Percentiles rank a stretch among this genome's conserved stretches.
Evolutionary conservation across 768 basidiomycete species (phyloP).

Genomic region (Brasilioporus rufonigricans): DNA sequence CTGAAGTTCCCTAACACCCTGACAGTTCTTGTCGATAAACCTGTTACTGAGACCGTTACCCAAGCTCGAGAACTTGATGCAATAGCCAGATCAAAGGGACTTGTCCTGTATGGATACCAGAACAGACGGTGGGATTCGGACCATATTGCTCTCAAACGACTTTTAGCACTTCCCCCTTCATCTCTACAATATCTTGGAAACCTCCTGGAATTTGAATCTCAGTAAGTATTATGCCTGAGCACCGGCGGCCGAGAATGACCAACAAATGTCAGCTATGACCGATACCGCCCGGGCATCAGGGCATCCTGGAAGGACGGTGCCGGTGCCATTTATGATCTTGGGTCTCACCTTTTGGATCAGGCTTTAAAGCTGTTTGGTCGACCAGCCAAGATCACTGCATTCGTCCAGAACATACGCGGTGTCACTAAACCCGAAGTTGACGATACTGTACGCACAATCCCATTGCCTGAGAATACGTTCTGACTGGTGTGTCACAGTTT

Average conservation of each 20-base stretch:
- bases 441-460: slow-evolving; percentile 48
- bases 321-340: slow-evolving; percentile 75
- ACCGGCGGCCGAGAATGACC: background rate
- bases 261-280: slow-evolving; percentile 55
- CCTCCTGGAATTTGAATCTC: slow-evolving; percentile 71
- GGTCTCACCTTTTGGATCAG: slow-evolving; percentile 80
- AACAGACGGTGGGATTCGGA: slow-evolving; percentile 81
- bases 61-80: slow-evolving; percentile 60
- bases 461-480: background rate
- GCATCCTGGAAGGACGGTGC: slow-evolving; percentile 80
- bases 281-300: slow-evolving; percentile 63
- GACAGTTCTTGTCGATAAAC: slow-evolving; percentile 78
- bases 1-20: slow-evolving; percentile 1
- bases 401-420: slow-evolving; percentile 68
- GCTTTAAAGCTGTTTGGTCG: slow-evolving; percentile 71
- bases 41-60: slow-evolving; percentile 57
- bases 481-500: slow-evolving; percentile 36
- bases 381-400: slow-evolving; percentile 64
- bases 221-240: slow-evolving; percentile 42
- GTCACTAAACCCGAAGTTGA: slow-evolving; percentile 63
- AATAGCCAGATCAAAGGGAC: slow-evolving; percentile 56
- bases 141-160: slow-evolving; percentile 60
- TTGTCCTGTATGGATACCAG: slow-evolving; percentile 70
- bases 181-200: slow-evolving; percentile 50
- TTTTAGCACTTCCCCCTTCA: slow-evolving; percentile 52